Conservation (phyloP, 352 stramenopile genomes). For the Phytophthora pseudosyringae region DNA sequence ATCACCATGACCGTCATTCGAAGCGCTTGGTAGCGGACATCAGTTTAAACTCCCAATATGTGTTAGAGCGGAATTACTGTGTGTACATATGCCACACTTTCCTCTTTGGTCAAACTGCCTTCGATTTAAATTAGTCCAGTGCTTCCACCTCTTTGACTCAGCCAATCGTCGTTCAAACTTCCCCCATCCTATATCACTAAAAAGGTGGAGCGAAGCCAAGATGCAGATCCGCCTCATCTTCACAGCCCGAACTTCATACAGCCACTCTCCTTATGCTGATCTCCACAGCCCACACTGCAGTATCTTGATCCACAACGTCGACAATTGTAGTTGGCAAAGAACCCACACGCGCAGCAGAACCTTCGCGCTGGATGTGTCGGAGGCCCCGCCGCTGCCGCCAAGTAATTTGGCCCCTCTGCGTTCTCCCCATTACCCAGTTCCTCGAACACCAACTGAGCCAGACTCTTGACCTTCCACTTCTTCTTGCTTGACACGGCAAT, state of each 20-base stretch:
- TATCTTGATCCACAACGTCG: constrained; percentile 60
- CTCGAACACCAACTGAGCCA: constrained; percentile 89
- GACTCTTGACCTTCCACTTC: constrained; percentile 88
- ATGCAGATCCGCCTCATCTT: neutral
- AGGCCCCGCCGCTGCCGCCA: constrained; percentile 69
- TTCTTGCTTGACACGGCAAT: constrained; percentile 26
- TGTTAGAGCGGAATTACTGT: too few species aligned
- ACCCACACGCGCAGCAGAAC: constrained; percentile 90
- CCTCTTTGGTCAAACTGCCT: too few species aligned
- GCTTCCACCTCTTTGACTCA: too few species aligned
- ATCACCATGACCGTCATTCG: too few species aligned
- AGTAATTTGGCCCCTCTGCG: constrained; percentile 60
- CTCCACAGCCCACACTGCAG: constrained; percentile 83
- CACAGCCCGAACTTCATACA: constrained; percentile 90
- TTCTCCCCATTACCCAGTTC: constrained; percentile 51
- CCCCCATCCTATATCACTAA: too few species aligned
- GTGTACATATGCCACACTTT: too few species aligned
- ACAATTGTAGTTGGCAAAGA: constrained; percentile 83
- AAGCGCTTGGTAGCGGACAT: too few species aligned
- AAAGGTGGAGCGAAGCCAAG: neutral
- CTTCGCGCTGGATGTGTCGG: constrained; percentile 66
- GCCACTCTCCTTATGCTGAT: constrained; percentile 90
- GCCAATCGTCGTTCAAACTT: too few species aligned
- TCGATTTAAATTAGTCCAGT: too few species aligned
- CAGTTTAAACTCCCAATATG: too few species aligned